These are phyloP conservation scores for Madurella mycetomatis DNA, from an alignment of 2,329 filamentous ascomycete species.

Conservation along the genomic window DNA sequence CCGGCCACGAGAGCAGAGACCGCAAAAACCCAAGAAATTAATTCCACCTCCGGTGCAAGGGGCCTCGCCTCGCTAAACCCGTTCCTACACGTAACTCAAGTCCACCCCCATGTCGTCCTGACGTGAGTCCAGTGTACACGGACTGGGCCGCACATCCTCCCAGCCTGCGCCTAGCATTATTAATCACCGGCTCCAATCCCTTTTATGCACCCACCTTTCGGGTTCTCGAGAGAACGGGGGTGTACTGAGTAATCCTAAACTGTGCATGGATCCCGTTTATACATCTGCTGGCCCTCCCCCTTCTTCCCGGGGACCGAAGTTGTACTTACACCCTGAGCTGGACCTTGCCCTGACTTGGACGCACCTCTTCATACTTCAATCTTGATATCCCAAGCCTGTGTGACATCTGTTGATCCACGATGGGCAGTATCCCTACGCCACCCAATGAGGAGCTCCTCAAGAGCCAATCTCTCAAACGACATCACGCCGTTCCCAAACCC, in stretches of 20 bases:
- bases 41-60: background rate
- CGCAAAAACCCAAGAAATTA: conserved; percentile 15
- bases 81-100: background rate
- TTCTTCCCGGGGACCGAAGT: too few species aligned
- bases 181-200: background rate
- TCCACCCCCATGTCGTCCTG: background rate
- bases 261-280: too few species aligned
- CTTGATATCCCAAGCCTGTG: background rate
- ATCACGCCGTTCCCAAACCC: conserved; percentile 40
- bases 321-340: background rate
- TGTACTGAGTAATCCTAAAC: background rate
- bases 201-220: background rate
- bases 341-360: background rate
- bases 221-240: background rate
- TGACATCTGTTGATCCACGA: conserved; percentile 29
- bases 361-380: background rate
- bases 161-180: background rate
- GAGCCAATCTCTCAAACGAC: conserved; percentile 35
- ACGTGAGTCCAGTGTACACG: background rate
- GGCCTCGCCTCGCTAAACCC: background rate
- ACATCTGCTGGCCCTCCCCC: background rate
- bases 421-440: conserved; percentile 52
- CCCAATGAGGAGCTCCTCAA: conserved; percentile 45
- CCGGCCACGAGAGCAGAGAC: conserved; percentile 10
- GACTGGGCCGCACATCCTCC: background rate